Evolutionary conservation across 2,329 filamentous ascomycete genomes (phyloP).

Genomic region (Verticillium zaregamsianum): DNA sequence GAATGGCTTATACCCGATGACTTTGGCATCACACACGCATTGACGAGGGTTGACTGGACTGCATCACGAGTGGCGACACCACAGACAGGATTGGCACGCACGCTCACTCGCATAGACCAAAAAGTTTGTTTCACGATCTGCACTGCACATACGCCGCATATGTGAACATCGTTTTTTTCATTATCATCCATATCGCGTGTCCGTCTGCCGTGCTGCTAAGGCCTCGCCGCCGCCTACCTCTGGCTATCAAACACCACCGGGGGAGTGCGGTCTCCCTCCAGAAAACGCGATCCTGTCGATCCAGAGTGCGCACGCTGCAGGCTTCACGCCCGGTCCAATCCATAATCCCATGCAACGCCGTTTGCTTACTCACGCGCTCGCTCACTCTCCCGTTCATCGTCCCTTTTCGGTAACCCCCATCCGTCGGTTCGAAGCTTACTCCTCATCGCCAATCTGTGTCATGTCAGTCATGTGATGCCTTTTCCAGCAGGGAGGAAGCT

Average conservation of each 20-base stretch:
- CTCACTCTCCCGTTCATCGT: constrained; percentile 6
- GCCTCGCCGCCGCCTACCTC: background rate
- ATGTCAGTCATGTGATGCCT: constrained; percentile 1
- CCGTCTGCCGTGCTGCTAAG: background rate
- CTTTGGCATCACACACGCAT: background rate
- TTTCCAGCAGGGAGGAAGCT: background rate
- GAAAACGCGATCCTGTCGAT: background rate
- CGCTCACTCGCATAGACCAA: background rate
- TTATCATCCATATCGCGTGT: constrained; percentile 2
- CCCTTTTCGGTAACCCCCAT: background rate
- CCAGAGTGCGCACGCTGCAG: background rate
- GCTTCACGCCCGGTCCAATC: background rate
- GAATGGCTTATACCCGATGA: constrained; percentile 1
- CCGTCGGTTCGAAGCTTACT: constrained; percentile 18
- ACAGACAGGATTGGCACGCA: background rate
- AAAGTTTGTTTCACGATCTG: background rate
- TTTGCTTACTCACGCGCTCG: background rate
- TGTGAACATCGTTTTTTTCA: background rate
- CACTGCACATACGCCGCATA: background rate
- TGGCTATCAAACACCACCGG: background rate
- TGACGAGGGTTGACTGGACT: background rate
- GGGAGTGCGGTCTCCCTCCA: background rate
- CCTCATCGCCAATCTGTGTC: constrained; percentile 33
- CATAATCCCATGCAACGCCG: background rate
- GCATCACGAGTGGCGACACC: background rate